Evolutionary conservation across 2,329 filamentous ascomycete genomes (phyloP).

Genomic region (Hansfordia pulvinata): DNA sequence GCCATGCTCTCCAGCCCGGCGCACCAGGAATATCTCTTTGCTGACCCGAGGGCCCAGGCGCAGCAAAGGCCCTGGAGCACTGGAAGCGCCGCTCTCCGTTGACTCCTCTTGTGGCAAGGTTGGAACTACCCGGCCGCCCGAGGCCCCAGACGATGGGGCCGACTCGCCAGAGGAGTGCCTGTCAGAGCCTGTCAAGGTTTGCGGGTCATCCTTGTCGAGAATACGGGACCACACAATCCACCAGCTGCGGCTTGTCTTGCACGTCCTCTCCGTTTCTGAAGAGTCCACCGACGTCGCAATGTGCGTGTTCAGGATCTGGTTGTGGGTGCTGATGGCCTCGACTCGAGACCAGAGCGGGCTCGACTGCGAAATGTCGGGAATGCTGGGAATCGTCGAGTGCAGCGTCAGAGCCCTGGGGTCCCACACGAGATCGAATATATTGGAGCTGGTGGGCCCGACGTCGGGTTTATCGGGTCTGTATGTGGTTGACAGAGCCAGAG

Average conservation of each 20-base stretch:
- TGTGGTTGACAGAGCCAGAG: slow-evolving; percentile 39
- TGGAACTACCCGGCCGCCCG: background rate
- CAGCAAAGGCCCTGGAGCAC: slow-evolving; percentile 1
- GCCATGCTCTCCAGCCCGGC: slow-evolving; percentile 43
- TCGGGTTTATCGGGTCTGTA: slow-evolving; percentile 40
- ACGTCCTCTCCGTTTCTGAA: slow-evolving; percentile 43
- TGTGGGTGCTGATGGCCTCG: slow-evolving; percentile 52
- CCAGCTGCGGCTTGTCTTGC: slow-evolving; percentile 54
- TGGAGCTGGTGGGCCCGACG: slow-evolving; percentile 18
- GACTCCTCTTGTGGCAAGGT: slow-evolving; percentile 6
- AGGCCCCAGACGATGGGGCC: background rate
- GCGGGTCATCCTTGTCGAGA: slow-evolving; percentile 15
- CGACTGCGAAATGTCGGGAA: slow-evolving; percentile 32
- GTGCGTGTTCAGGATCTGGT: slow-evolving; percentile 47
- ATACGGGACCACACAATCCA: slow-evolving; percentile 57
- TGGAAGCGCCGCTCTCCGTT: slow-evolving; percentile 3
- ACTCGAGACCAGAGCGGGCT: slow-evolving; percentile 37
- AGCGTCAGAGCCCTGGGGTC: slow-evolving; percentile 41
- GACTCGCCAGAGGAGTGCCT: background rate
- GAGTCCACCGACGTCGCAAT: slow-evolving; percentile 26
- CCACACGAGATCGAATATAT: slow-evolving; percentile 51
- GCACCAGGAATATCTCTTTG: slow-evolving; percentile 50
- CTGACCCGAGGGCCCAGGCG: slow-evolving; percentile 13
- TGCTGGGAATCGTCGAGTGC: slow-evolving; percentile 53
- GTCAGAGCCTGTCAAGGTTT: background rate